Evolutionary conservation across 257 asterid species (phyloP).

Genomic region (Parsonsia alboflavescens): DNA sequence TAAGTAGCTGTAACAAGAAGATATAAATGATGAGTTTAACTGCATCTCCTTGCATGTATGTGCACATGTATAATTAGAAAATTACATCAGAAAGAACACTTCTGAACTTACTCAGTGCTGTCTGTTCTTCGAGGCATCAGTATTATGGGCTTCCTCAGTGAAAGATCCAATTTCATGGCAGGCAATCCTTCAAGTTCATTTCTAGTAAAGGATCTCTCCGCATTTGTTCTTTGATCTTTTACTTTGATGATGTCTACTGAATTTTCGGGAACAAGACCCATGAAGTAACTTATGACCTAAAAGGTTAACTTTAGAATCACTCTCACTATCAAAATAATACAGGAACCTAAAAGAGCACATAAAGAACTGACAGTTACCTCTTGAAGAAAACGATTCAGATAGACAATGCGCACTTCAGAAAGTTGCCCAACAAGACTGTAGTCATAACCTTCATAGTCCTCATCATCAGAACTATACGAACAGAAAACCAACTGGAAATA

Average conservation of each 20-base stretch:
- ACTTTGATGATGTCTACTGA: constrained; percentile 66
- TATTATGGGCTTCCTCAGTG: constrained; percentile 89
- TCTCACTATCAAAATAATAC: constrained; percentile 1
- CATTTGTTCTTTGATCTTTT: constrained; percentile 76
- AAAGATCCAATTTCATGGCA: constrained; percentile 80
- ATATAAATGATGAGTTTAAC: constrained; percentile 2
- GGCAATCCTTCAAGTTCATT: constrained; percentile 95
- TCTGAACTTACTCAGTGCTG: constrained; percentile 71
- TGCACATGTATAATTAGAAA: neutral
- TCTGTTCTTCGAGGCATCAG: constrained; percentile 86
- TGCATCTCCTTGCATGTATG: neutral
- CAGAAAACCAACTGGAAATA: constrained; percentile 68
- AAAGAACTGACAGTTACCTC: constrained; percentile 47
- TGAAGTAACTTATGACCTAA: constrained; percentile 80
- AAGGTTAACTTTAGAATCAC: constrained; percentile 18
- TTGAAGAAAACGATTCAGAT: constrained; percentile 89
- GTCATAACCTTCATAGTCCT: constrained; percentile 89
- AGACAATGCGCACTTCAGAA: constrained; percentile 88
- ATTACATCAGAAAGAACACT: constrained; percentile 5
- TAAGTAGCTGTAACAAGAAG: constrained; percentile 65
- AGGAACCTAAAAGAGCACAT: constrained; percentile 9
- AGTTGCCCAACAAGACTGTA: constrained; percentile 89
- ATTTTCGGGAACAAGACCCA: constrained; percentile 85
- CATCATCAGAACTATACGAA: constrained; percentile 80
- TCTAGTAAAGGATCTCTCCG: constrained; percentile 68